phyloP scores from a whole-genome alignment of 1,284 basidiomycete species.

The Sporisorium scitamineum region DNA sequence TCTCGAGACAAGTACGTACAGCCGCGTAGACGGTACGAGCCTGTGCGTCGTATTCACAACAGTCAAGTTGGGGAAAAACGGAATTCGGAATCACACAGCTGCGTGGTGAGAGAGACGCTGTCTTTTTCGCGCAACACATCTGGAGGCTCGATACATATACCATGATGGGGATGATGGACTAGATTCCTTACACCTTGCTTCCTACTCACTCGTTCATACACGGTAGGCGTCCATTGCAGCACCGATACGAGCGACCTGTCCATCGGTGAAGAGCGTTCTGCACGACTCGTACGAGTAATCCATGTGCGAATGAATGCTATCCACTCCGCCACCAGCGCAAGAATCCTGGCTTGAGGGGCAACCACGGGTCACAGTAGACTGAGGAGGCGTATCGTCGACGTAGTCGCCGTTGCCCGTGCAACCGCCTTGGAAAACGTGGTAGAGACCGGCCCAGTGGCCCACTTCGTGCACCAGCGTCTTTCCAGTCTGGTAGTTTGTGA shows the following conservation, averaged over 20 bases:
- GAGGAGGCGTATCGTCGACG: constrained; percentile 73
- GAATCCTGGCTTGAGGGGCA: constrained; percentile 45
- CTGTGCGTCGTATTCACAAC: too few relatives aligned
- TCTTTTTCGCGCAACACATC: too few relatives aligned
- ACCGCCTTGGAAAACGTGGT: constrained; percentile 76
- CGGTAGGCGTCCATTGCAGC: constrained; percentile 38
- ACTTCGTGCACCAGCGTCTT: constrained; percentile 75
- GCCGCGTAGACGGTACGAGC: too few relatives aligned
- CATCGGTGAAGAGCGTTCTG: constrained; percentile 29
- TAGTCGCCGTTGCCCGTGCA: constrained; percentile 73
- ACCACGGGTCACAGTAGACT: constrained; percentile 34
- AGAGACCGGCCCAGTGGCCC: constrained; percentile 71
- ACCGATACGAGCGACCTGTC: constrained; percentile 35
- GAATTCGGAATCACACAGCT: too few relatives aligned
- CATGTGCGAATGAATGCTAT: constrained; percentile 41
- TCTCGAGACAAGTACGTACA: too few relatives aligned
- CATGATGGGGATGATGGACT: too few relatives aligned
- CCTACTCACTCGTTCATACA: constrained; percentile 1
- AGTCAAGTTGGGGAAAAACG: too few relatives aligned
- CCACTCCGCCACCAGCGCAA: constrained; percentile 43
- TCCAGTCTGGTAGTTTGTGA: constrained; percentile 72
- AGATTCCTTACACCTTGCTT: too few relatives aligned
- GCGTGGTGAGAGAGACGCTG: too few relatives aligned
- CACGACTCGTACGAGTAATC: constrained; percentile 40
- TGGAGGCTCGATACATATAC: too few relatives aligned